Base-by-base conservation (phyloP, 2,329 filamentous ascomycete genomes). In the Allantophomopsis cytisporea region DNA sequence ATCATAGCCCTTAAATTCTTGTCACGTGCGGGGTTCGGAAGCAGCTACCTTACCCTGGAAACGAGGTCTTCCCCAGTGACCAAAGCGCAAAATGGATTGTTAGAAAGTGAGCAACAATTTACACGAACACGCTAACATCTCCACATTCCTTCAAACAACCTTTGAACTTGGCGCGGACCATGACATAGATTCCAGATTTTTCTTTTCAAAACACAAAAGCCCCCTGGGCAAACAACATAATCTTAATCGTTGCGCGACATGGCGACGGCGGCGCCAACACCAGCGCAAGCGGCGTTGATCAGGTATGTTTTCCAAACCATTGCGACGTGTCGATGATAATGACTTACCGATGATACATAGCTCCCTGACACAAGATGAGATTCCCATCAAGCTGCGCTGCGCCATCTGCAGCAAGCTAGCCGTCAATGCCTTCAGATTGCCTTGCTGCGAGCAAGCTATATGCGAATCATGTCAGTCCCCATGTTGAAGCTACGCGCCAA, bases 301-400 rank as follows among this genome's bases (percentile, higher is more conserved):
- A 54, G 50, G 55, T 56, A 32, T 35, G 50, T 42, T 14, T 14
- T 20, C 23, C 11, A 3, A 28, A 28, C 11, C 23, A 28, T 28
- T 28, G 11, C 31, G n/a, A 30, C 7, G 16, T 16, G n/a, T 11
- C n/a, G 14, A 23, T 18, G 11, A 18, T 34, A 8, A 36, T n/a
- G 7, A 7, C 41, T 18, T 45, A 36, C 39, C 49, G 41, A 50
- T 32, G 16, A 14, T 13, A 8, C 17, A 31, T 35, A 58, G 55
- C 40, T 58, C 54, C 23, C 43, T 57, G 20, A 47, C 52, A 20
- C 54, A 55, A 47, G 84, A 89, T 52, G 85, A 91, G 45, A 87
- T 95, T 42, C 91, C 91, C n/a, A 86, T 88, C 54, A 95, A 94
- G 68, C 73, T 98, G 47, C 83, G 88, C 61, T 98, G 91, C 67